A percentile compares a stretch with the other conserved stretches of the same genome.
Evolutionary conservation across 1,284 basidiomycete species (phyloP).

Genomic region (Ustilago xerochloae): DNA sequence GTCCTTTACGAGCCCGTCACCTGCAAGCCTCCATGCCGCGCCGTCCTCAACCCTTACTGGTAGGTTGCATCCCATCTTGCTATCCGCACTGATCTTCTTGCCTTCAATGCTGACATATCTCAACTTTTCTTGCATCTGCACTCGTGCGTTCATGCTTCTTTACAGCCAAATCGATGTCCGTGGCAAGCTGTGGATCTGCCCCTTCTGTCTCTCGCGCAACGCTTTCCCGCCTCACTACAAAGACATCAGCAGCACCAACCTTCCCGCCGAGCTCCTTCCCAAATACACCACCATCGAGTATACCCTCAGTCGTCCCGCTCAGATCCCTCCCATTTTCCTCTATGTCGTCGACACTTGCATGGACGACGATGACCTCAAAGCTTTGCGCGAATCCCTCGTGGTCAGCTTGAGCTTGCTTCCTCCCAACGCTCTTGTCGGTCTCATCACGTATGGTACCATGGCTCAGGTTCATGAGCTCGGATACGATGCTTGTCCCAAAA

Average conservation of each 20-base stretch:
- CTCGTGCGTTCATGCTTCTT: background rate
- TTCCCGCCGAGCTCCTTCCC: constrained; percentile 92
- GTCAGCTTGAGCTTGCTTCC: constrained; percentile 92
- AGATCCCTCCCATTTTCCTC: constrained; percentile 93
- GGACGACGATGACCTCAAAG: constrained; percentile 95
- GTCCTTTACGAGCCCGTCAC: constrained; percentile 98
- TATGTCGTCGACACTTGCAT: constrained; percentile 98
- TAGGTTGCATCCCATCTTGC: constrained; percentile 14
- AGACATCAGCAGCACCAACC: constrained; percentile 95
- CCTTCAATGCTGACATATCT: background rate
- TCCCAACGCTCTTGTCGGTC: constrained; percentile 90
- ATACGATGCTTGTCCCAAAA: constrained; percentile 95
- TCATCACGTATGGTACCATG: constrained; percentile 98
- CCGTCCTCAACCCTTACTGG: constrained; percentile 98
- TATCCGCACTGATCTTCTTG: background rate
- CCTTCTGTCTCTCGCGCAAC: constrained; percentile 95
- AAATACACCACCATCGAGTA: constrained; percentile 99
- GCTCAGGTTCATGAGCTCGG: constrained; percentile 98
- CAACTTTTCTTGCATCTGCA: background rate
- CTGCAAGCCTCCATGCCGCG: constrained; percentile 96
- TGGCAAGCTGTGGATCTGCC: constrained; percentile 99
- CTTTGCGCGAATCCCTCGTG: constrained; percentile 89
- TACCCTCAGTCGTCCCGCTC: constrained; percentile 88
- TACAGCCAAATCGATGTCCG: constrained; percentile 95
- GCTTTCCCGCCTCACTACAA: constrained; percentile 99